Percentiles rank a stretch among this genome's conserved stretches.
Evolutionary conservation across 768 basidiomycete genomes (phyloP).

Genomic region (Kwoniella bestiolae): DNA sequence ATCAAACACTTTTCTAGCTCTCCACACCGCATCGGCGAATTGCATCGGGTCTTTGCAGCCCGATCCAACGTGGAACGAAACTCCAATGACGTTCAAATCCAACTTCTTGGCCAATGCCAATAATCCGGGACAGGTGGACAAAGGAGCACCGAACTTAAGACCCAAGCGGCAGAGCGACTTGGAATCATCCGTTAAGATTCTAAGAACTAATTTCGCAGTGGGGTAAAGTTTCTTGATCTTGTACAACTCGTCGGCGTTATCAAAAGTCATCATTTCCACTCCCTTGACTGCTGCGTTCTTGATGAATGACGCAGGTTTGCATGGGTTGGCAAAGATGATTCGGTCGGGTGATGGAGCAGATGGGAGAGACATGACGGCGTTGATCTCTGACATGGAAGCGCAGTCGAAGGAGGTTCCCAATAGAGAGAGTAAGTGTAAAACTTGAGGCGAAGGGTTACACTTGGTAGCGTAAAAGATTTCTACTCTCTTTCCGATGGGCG

Average conservation of each 20-base stretch:
- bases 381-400: constrained; percentile 92
- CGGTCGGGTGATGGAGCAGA: constrained; percentile 68
- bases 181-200: constrained; percentile 97
- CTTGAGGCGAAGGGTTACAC: constrained; percentile 96
- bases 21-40: constrained; percentile 85
- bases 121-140: constrained; percentile 76
- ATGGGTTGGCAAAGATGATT: constrained; percentile 98
- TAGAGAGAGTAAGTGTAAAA: constrained; percentile 85
- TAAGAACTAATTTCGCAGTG: constrained; percentile 80
- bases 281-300: constrained; percentile 76
- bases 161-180: constrained; percentile 92
- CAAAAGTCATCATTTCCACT: constrained; percentile 96
- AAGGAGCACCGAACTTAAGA: constrained; percentile 93
- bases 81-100: constrained; percentile 82
- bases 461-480: constrained; percentile 97
- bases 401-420: constrained; percentile 96
- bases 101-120: constrained; percentile 79
- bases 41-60: constrained; percentile 92
- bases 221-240: constrained; percentile 86
- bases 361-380: constrained; percentile 72
- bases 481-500: constrained; percentile 73
- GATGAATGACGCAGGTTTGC: constrained; percentile 94
- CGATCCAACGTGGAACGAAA: constrained; percentile 97
- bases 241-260: constrained; percentile 93
- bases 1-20: constrained; percentile 81